Evolutionary conservation across 2,329 filamentous ascomycete genomes (phyloP).

Genomic region (Magnaporthiopsis rhizophila): DNA sequence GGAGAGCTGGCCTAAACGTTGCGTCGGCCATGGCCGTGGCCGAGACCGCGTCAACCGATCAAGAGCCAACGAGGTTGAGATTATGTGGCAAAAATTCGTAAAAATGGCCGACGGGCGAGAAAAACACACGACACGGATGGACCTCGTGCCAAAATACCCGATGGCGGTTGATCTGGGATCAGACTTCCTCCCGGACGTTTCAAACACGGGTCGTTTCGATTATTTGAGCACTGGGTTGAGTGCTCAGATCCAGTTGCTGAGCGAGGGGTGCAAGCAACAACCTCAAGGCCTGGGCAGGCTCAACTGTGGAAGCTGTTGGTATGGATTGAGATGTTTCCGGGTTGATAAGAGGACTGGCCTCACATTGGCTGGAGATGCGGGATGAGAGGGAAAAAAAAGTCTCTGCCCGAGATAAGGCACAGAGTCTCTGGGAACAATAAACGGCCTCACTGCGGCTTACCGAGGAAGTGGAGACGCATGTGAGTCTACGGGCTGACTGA

Average conservation of each 20-base stretch:
- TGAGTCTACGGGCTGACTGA: not conserved
- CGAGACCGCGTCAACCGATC: not conserved
- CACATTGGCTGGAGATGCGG: too few species aligned
- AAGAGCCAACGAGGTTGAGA: not conserved
- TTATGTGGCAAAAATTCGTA: not conserved
- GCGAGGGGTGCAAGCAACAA: not conserved
- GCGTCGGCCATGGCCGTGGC: conserved; percentile 5
- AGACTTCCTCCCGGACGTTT: not conserved
- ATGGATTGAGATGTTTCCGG: too few species aligned
- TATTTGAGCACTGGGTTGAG: not conserved
- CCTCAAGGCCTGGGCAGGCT: too few species aligned
- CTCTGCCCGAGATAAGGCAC: too few species aligned
- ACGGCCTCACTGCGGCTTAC: too few species aligned
- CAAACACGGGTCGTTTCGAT: not conserved
- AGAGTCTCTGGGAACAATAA: too few species aligned
- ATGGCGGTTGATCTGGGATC: not conserved
- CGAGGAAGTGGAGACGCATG: not conserved
- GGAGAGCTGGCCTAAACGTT: conserved; percentile 40
- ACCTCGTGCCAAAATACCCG: not conserved
- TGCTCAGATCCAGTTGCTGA: not conserved
- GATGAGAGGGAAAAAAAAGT: too few species aligned
- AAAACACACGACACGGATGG: not conserved
- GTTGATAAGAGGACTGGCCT: too few species aligned
- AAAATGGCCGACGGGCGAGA: not conserved
- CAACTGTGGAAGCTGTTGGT: too few species aligned